phyloP scores from a whole-genome alignment of 2,329 filamentous ascomycete species.

The Scedosporium apiospermum region DNA sequence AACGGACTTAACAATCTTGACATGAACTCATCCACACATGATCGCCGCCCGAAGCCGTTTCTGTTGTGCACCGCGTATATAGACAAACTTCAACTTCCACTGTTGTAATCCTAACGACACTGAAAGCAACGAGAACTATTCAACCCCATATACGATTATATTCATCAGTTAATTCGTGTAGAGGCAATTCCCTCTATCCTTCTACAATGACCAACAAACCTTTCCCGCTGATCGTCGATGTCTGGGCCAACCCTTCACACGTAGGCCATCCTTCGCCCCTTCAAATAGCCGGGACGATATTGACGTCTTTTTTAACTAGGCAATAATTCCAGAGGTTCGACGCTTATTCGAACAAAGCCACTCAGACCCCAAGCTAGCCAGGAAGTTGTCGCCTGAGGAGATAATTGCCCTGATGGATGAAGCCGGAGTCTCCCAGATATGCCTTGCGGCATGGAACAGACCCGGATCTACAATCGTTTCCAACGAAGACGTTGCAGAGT shows the following conservation, averaged over 20 bases:
- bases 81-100: too few relatives aligned
- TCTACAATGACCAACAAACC: background rate
- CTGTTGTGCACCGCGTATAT: too few relatives aligned
- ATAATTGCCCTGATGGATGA: conserved; percentile 9
- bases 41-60: too few relatives aligned
- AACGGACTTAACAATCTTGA: too few relatives aligned
- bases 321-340: conserved; percentile 5
- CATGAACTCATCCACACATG: too few relatives aligned
- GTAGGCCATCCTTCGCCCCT: conserved; percentile 2
- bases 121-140: too few relatives aligned
- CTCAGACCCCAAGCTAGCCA: conserved; percentile 5
- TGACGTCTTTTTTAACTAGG: background rate
- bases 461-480: conserved; percentile 8
- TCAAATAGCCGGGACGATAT: background rate
- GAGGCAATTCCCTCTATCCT: background rate
- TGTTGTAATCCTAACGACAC: too few relatives aligned
- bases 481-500: conserved; percentile 9
- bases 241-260: conserved; percentile 8
- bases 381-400: conserved; percentile 6
- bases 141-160: too few relatives aligned
- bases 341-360: conserved; percentile 10
- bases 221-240: conserved; percentile 6
- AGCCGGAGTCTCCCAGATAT: conserved; percentile 9
- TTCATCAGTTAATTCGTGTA: too few relatives aligned
- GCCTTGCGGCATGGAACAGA: conserved; percentile 9